Conservation (phyloP, 2,329 filamentous ascomycete species). For the Colletotrichum trifolii region DNA sequence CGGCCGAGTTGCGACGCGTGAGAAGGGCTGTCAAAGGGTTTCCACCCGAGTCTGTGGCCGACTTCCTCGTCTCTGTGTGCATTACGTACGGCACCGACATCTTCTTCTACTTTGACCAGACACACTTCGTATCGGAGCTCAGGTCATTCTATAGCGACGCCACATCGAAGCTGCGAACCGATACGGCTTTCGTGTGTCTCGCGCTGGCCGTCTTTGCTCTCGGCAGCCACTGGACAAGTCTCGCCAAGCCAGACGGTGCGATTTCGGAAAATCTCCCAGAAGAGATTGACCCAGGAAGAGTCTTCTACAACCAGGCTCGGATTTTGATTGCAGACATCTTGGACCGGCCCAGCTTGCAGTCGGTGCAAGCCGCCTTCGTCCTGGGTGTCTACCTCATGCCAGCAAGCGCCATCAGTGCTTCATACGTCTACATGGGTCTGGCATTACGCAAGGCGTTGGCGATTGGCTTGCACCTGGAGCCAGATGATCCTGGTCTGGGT, state of each 20-base stretch:
- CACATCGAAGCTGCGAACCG: constrained; percentile 37
- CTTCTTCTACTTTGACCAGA: constrained; percentile 47
- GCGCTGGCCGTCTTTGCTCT: constrained; percentile 43
- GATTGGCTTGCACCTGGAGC: constrained; percentile 42
- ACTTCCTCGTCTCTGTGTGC: constrained; percentile 44
- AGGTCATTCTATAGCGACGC: constrained; percentile 42
- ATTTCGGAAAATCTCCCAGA: neutral
- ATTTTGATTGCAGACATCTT: constrained; percentile 47
- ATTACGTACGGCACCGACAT: constrained; percentile 42
- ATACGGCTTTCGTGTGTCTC: constrained; percentile 43
- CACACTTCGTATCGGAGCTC: constrained; percentile 40
- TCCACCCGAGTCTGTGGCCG: constrained; percentile 42
- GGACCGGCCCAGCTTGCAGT: constrained; percentile 45
- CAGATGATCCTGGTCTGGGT: constrained; percentile 40
- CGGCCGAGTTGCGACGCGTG: constrained; percentile 39
- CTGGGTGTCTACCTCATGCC: constrained; percentile 50
- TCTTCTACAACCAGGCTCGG: constrained; percentile 45
- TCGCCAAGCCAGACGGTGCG: constrained; percentile 42
- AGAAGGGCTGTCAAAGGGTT: constrained; percentile 40
- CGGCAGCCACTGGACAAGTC: constrained; percentile 48
- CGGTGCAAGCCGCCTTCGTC: constrained; percentile 47
- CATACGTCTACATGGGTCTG: constrained; percentile 46
- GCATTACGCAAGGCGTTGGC: constrained; percentile 44
- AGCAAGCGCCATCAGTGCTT: constrained; percentile 46
- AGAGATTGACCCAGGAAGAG: constrained; percentile 43